Evolutionary conservation across 371 early-diverging fungal genomes (phyloP), one percentile per base, ranked within the genome.

Genomic region (Rhizopus delemar): DNA sequence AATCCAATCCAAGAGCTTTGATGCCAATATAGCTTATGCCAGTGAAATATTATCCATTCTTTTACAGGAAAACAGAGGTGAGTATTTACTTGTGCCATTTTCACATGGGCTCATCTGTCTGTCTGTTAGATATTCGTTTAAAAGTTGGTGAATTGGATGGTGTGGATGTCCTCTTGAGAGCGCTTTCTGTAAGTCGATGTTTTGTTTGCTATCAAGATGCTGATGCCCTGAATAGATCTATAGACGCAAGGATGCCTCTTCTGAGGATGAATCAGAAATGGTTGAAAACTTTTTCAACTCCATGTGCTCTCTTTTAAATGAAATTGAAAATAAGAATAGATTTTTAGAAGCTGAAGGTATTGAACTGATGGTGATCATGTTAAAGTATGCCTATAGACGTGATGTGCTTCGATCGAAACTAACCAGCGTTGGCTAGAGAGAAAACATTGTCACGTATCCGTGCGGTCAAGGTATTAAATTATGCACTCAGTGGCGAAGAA

Each of bases 271-370:
- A 64, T 75, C 83, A 43, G 97, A 97, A 62, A 80, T 91, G 77
- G 77, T 97, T 72, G 96, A 95, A 62, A 95, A 94, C 63, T 77
- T 91, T 31, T 93, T 96, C 66, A 90, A 93, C 68, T 74, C 86
- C 0, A 55, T 96, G 32, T 92, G 92, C 59, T 86, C 84, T 53
- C 73, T 78, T 12, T 57, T 90, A 31, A 75, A 77, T 12, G 86
- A 85, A 38, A 70, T 74, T 29, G 82, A 83, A 61, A 84, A 75
- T 51, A 95, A 94, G 75, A 59, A 58, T 32, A 58, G 63, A 8
- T 95, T 97, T 68, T 65, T 91, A 16, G 86, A 90, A 29, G 83
- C 75, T 2, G 97, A 97, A 66, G 98, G 98, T 8, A 77, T 93
- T 12, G 97, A 96, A 71, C 68, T 96, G 52, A 90, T 97, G 93